A percentile compares a stretch with the other conserved stretches of the same genome.
Conservation (phyloP, 2,329 filamentous ascomycete genomes). For the Colletotrichum tanaceti region DNA sequence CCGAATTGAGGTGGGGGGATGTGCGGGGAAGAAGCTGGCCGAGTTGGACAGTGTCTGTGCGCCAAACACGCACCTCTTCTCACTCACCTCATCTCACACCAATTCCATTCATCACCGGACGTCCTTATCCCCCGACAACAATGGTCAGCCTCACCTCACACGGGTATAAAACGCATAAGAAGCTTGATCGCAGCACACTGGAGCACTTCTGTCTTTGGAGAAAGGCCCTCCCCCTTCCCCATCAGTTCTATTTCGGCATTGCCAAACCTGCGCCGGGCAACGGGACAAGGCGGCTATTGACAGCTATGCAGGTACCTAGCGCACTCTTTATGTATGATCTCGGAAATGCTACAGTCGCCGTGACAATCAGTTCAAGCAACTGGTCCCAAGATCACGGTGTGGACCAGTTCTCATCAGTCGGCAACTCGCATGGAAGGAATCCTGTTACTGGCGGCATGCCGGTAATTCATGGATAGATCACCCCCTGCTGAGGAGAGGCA, state of each 20-base stretch:
- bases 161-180: neutral
- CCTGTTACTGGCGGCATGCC: slow-evolving; percentile 21
- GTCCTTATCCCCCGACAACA: neutral
- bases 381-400: slow-evolving; percentile 33
- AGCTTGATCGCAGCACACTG: neutral
- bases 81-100: no score
- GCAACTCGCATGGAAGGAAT: neutral
- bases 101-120: neutral
- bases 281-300: neutral
- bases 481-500: slow-evolving; percentile 23
- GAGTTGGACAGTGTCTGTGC: slow-evolving; percentile 21
- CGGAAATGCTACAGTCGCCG: neutral
- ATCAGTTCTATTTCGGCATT: neutral
- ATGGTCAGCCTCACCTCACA: neutral
- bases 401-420: slow-evolving; percentile 16
- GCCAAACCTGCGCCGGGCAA: neutral
- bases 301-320: neutral
- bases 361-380: slow-evolving; percentile 13
- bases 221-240: slow-evolving; percentile 3
- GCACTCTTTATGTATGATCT: neutral
- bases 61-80: neutral
- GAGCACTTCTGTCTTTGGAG: neutral
- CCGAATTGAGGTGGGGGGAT: slow-evolving; percentile 9
- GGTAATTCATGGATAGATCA: slow-evolving; percentile 30
- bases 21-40: slow-evolving; percentile 17